phyloP scores from a whole-genome alignment of 2,329 filamentous ascomycete species.

The Calonectria hongkongensis region DNA sequence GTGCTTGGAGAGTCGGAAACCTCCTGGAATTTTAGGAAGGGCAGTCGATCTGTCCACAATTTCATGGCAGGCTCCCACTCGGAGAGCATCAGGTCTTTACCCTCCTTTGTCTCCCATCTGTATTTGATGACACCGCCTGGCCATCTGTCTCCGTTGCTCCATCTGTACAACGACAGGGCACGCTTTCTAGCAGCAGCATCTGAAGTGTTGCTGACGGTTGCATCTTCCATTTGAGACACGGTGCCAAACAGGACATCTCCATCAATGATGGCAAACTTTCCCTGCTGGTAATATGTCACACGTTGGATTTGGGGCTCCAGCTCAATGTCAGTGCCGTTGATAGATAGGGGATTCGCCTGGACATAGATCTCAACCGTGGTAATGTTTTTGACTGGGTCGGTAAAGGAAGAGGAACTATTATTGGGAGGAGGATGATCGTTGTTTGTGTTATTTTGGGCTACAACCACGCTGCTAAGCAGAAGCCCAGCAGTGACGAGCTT shows the following conservation, averaged over 20 bases:
- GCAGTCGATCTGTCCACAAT: conserved; percentile 10
- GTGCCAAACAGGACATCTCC: conserved; percentile 12
- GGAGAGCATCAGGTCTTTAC: not conserved
- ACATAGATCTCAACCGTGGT: conserved; percentile 11
- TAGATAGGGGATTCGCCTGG: not conserved
- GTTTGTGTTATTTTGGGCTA: conserved; percentile 12
- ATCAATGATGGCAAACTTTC: conserved; percentile 4
- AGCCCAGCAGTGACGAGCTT: not conserved
- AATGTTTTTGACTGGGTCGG: not conserved
- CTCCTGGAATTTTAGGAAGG: conserved; percentile 13
- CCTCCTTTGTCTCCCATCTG: conserved; percentile 10
- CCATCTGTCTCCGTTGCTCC: conserved; percentile 1
- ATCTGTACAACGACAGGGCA: conserved; percentile 1
- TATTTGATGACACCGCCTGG: conserved; percentile 20
- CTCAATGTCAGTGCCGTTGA: conserved; percentile 5
- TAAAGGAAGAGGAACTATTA: not conserved
- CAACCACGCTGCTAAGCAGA: not conserved
- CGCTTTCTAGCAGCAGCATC: not conserved
- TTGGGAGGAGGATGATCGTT: not conserved
- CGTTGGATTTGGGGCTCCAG: conserved; percentile 2
- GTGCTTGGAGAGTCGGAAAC: not conserved
- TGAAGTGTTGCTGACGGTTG: not conserved
- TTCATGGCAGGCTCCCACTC: conserved; percentile 13
- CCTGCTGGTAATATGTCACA: conserved; percentile 2
- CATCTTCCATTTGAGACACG: not conserved